Evolutionary conservation across 352 stramenopile species (phyloP), one percentile per base, ranked within the genome.

Genomic region (Pythium folliculosum): DNA sequence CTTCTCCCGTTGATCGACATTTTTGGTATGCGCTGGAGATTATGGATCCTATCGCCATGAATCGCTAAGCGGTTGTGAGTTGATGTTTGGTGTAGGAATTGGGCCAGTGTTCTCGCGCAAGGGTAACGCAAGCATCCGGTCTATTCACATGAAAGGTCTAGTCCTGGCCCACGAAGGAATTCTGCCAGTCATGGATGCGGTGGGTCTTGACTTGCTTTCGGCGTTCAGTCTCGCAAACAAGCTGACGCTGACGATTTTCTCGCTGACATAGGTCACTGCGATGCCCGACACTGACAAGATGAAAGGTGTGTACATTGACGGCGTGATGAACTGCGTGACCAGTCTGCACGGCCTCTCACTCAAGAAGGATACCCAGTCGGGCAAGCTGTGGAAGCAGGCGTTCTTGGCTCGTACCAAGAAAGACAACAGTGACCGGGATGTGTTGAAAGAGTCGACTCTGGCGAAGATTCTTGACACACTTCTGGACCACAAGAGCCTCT

Each of bases 31-130:
- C 38, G 22, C 19, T 44, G 35, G 27, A 32, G 27, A 32, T 32
- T 40, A 16, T 40, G 4, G 35, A 2, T 40, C 10, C 35, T 14
- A 10, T 40, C 35, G 12, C 12, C 35, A 40, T 40, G 35, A 40
- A 40, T 47, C 6, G 40, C 40, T 22, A 5, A 14, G 19, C 16
- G 21, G 57, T 12, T 48, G 27, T n/a, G 8, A 50, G 56, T 17
- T 37, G 56, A 14, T 9, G 38, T 35, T 51, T 45, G 21, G 25
- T 16, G 22, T 48, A 87, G 80, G 78, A n/a, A 37, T 84, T 57
- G 65, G 77, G 5, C 55, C 71, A 3, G 65, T 89, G n/a, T 88
- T 91, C 38, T 83, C 78, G 2, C 76, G 78, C 8, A 88, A 89
- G 22, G 62, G 78, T 45, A 70, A 83, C 43, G 54, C 72, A 63